Evolutionary conservation across 257 asterid species (phyloP).

Genomic region (Nyctanthes arbortristis): DNA sequence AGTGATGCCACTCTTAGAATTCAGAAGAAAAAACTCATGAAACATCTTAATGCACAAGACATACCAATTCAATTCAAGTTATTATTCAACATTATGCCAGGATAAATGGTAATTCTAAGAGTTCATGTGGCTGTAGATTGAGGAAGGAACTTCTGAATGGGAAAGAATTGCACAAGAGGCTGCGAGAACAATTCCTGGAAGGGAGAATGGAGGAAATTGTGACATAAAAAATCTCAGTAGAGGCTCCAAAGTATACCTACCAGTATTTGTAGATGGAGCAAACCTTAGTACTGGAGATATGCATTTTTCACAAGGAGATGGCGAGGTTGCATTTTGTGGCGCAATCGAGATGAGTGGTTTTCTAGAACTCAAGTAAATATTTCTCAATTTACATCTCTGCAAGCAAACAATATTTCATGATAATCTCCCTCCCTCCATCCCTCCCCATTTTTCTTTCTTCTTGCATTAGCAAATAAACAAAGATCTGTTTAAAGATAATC

Average conservation of each 20-base stretch:
- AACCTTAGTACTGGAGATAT: constrained; percentile 95
- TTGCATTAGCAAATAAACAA: background rate
- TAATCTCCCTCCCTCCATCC: background rate
- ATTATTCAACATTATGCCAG: background rate
- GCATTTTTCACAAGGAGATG: constrained; percentile 98
- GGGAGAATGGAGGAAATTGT: constrained; percentile 96
- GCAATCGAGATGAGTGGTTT: constrained; percentile 99
- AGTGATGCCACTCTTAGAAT: background rate
- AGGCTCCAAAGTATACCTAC: constrained; percentile 92
- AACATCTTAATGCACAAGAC: background rate
- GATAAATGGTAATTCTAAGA: background rate
- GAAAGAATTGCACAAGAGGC: constrained; percentile 81
- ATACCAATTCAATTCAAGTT: background rate
- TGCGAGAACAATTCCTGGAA: constrained; percentile 90
- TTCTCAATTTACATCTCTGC: constrained; percentile 14
- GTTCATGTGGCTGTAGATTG: constrained; percentile 46
- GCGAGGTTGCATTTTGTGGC: constrained; percentile 93
- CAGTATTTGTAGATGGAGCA: constrained; percentile 95
- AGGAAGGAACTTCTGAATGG: constrained; percentile 81
- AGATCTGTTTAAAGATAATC: no score
- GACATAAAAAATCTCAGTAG: constrained; percentile 94
- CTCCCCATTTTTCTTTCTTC: background rate
- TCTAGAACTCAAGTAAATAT: constrained; percentile 89
- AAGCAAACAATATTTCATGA: background rate
- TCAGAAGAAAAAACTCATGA: background rate